A percentile compares a stretch with the other conserved stretches of the same genome.
phyloP scores from a whole-genome alignment of 2,329 filamentous ascomycete genomes.

The Bipolaris cookei region DNA sequence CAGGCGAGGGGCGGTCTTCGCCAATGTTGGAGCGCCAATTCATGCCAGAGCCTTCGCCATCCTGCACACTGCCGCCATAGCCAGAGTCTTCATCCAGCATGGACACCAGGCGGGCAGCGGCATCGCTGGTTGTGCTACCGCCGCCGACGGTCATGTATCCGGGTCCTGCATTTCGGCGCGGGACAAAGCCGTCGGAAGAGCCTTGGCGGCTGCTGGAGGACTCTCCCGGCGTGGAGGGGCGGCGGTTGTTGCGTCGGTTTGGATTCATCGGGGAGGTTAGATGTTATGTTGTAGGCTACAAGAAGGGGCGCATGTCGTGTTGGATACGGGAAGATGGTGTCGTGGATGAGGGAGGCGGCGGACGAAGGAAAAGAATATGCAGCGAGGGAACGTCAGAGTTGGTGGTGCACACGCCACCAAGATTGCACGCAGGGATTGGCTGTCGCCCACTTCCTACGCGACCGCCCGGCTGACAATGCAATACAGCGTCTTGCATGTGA shows the following conservation, averaged over 20 bases:
- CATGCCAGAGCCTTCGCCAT: conserved; percentile 63
- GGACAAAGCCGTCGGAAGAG: conserved; percentile 32
- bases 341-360: conserved; percentile 16
- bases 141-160: conserved; percentile 88
- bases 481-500: conserved; percentile 6
- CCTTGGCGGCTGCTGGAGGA: conserved; percentile 37
- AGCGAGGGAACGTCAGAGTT: conserved; percentile 19
- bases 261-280: conserved; percentile 37
- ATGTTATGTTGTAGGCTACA: conserved; percentile 21
- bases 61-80: conserved; percentile 79
- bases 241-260: conserved; percentile 30
- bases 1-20: conserved; percentile 63
- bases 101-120: conserved; percentile 79
- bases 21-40: conserved; percentile 63
- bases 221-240: conserved; percentile 33
- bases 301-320: conserved; percentile 42
- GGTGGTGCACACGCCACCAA: conserved; percentile 22
- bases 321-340: conserved; percentile 8
- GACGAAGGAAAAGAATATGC: conserved; percentile 23
- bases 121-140: conserved; percentile 75
- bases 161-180: conserved; percentile 52
- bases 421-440: conserved; percentile 19
- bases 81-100: conserved; percentile 89
- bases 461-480: conserved; percentile 8
- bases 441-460: conserved; percentile 5